Evolutionary conservation across 2,329 filamentous ascomycete genomes (phyloP).

Genomic region (Dryadomyces sulphureus): DNA sequence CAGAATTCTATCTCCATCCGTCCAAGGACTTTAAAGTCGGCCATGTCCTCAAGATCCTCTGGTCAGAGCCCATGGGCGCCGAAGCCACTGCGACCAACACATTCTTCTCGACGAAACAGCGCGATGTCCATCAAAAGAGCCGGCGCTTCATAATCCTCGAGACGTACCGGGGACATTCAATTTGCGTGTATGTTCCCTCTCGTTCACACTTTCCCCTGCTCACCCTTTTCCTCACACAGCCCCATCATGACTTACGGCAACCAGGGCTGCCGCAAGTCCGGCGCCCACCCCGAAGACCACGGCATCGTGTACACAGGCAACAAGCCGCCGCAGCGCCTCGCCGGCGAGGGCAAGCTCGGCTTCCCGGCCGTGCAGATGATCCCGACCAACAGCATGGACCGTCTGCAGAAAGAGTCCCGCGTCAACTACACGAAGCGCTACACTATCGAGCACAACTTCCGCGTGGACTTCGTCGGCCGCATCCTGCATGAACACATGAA

Average conservation of each 20-base stretch:
- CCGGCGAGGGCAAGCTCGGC: conserved; percentile 31
- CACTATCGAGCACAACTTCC: conserved; percentile 42
- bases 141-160: conserved; percentile 37
- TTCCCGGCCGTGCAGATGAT: conserved; percentile 29
- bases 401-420: conserved; percentile 32
- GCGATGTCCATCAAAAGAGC: conserved; percentile 8
- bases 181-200: conserved; percentile 34
- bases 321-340: conserved; percentile 18
- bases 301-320: conserved; percentile 32
- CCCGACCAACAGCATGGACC: conserved; percentile 27
- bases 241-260: conserved; percentile 41
- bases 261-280: conserved; percentile 36
- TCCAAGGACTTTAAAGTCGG: neutral
- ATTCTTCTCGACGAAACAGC: neutral
- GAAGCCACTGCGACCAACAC: neutral
- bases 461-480: conserved; percentile 40
- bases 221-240: conserved; percentile 18
- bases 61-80: conserved; percentile 34
- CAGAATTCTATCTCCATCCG: too few relatives aligned
- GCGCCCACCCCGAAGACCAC: conserved; percentile 35
- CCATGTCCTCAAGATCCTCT: conserved; percentile 40
- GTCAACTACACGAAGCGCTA: conserved; percentile 43
- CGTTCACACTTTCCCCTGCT: neutral
- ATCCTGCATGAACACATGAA: conserved; percentile 23
- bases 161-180: conserved; percentile 32